phyloP scores from a whole-genome alignment of 2,329 filamentous ascomycete species.

The Sporothrix phasma region DNA sequence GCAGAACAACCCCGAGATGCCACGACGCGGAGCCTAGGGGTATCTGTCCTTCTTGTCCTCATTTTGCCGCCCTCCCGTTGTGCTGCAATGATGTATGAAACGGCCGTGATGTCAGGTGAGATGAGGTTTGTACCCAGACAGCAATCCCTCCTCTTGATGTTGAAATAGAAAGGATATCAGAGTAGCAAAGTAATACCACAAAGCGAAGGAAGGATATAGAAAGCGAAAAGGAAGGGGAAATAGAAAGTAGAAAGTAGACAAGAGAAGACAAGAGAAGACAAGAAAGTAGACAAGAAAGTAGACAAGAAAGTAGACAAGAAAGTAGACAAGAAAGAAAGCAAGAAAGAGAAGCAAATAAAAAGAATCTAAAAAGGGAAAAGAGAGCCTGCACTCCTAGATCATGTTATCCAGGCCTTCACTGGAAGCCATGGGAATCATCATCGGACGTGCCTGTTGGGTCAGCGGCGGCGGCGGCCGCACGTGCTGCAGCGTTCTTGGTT shows the following conservation, averaged over 20 bases:
- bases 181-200: background rate
- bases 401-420: slow-evolving; percentile 36
- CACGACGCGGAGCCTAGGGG: background rate
- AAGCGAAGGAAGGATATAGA: background rate
- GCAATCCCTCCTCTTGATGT: background rate
- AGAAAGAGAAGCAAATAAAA: background rate
- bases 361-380: background rate
- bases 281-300: background rate
- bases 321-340: background rate
- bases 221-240: background rate
- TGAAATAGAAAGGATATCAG: background rate
- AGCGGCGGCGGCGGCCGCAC: slow-evolving; percentile 22
- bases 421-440: slow-evolving; percentile 25
- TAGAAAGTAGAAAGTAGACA: background rate
- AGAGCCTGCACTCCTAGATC: slow-evolving; percentile 36
- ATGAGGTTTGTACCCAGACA: background rate
- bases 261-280: background rate
- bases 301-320: background rate
- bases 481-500: slow-evolving; percentile 7
- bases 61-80: background rate
- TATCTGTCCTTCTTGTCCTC: background rate
- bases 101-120: background rate
- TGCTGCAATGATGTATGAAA: background rate
- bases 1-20: background rate
- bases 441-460: slow-evolving; percentile 20